Evolutionary conservation across 1,139 yeast species (phyloP), one percentile per base, ranked within the genome.

Genomic region (Torulaspora globosa): DNA sequence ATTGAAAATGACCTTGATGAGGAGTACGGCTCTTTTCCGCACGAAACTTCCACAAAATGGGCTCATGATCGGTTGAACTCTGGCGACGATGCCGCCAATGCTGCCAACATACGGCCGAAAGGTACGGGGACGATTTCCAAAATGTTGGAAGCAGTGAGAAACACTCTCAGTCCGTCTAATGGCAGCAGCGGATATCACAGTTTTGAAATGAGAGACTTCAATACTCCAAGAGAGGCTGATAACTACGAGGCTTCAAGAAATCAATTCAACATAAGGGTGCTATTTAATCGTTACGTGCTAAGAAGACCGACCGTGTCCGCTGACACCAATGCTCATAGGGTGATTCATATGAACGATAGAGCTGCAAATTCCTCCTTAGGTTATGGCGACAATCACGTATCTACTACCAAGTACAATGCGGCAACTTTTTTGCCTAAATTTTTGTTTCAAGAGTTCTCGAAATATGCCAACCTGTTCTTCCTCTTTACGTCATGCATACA

Each of bases 401-500:
- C 96, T 36, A 94, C 99, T 3, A 90, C 98, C n/a, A 94, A 94
- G 67, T 94, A 94, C 71, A 94, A 92, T 65, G 69, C 82, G 50
- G 96, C 95, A 26, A 94, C 98, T 0, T 94, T 94, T 63, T 56
- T 94, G 45, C 98, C 98, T 14, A 94, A 94, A 65, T 94, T 94
- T 63, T 69, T 94, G 54, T 88, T 90, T 60, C 98, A 94, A 69
- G 98, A 94, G 67, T 94, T 94, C 67, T 86, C 97, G 52, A 94
- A 92, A 66, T 94, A 94, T 65, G 97, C 99, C 23, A 94, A 94
- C 63, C 72, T 94, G 66, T 94, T 94, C 68, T 94, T 94, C 66
- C 70, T 94, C 44, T 87, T 88, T 71, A 94, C 99, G 0, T 85
- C 97, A 3, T 75, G 80, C 35, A 92, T 94, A 56, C 99, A 94